Conservation (phyloP, 139 green algal genomes). For the Asterochloris sp. region DNA sequence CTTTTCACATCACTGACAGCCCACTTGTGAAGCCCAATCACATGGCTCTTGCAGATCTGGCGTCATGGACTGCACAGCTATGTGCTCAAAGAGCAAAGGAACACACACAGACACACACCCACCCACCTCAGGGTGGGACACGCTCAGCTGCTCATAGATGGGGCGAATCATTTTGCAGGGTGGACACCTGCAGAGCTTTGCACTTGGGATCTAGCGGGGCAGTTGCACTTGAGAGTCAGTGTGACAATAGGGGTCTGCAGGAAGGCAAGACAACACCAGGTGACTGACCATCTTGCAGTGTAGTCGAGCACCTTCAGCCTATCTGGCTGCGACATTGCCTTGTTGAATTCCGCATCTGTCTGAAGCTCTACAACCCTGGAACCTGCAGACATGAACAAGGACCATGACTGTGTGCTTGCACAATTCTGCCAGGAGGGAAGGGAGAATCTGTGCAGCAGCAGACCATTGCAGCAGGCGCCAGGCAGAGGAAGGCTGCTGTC, state of each 20-base stretch:
- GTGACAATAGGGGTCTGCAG: background rate
- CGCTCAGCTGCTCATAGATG: conserved; percentile 35
- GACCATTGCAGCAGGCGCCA: too few relatives aligned
- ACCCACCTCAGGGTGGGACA: conserved; percentile 20
- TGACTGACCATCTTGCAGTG: conserved; percentile 15
- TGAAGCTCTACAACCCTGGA: too few relatives aligned
- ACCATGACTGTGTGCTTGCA: too few relatives aligned
- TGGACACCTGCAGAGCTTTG: conserved; percentile 1
- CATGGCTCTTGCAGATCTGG: background rate
- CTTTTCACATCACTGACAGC: background rate
- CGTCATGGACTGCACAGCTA: background rate
- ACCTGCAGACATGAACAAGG: too few relatives aligned
- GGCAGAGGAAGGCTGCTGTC: too few relatives aligned
- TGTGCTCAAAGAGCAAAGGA: background rate
- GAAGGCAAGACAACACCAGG: background rate
- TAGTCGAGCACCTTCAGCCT: conserved; percentile 22
- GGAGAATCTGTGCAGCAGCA: too few relatives aligned
- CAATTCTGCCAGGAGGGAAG: too few relatives aligned
- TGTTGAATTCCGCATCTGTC: too few relatives aligned
- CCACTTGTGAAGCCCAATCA: background rate
- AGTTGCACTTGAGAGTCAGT: background rate
- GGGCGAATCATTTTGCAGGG: conserved; percentile 49
- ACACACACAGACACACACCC: background rate
- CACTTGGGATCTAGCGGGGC: background rate
- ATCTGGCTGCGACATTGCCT: background rate